Percentiles rank a stretch among this genome's conserved stretches.
Conservation (phyloP, 805 yeast species). For the Barnettozyma botsteinii region DNA sequence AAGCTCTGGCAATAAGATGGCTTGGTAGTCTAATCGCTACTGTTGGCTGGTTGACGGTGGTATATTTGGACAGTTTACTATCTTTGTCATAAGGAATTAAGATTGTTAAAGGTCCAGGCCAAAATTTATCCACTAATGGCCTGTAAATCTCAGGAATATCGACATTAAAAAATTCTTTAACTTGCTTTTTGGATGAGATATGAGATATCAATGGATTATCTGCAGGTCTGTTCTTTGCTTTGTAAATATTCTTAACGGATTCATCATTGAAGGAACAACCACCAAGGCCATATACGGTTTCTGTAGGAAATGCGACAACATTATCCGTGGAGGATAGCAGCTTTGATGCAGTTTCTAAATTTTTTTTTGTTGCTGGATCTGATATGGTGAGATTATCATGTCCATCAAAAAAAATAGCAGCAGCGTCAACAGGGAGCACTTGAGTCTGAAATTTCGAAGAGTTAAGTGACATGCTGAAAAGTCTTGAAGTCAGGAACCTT, state of each 20-base stretch:
- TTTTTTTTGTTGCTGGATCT: constrained; percentile 46
- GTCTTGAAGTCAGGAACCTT: background rate
- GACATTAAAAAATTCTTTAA: constrained; percentile 49
- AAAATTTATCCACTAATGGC: constrained; percentile 58
- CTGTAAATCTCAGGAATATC: constrained; percentile 65
- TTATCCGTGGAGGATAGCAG: constrained; percentile 43
- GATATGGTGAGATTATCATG: constrained; percentile 35
- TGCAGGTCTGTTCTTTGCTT: constrained; percentile 88
- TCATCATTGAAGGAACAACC: constrained; percentile 75
- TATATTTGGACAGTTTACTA: constrained; percentile 58
- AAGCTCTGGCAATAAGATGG: constrained; percentile 84
- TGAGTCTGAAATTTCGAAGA: constrained; percentile 11
- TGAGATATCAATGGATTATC: constrained; percentile 95
- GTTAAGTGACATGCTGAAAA: constrained; percentile 3
- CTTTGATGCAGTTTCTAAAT: constrained; percentile 53
- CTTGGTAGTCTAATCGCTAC: constrained; percentile 89
- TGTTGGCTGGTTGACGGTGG: constrained; percentile 84
- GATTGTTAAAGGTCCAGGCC: constrained; percentile 97
- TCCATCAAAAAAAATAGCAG: constrained; percentile 17
- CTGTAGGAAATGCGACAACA: constrained; percentile 93
- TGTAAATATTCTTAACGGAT: constrained; percentile 70
- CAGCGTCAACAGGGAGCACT: constrained; percentile 19
- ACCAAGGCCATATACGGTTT: constrained; percentile 94
- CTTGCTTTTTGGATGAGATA: constrained; percentile 70
- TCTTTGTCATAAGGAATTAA: constrained; percentile 53